Base-by-base conservation (phyloP, 768 basidiomycete genomes). In the Candolleomyces efflorescens region DNA sequence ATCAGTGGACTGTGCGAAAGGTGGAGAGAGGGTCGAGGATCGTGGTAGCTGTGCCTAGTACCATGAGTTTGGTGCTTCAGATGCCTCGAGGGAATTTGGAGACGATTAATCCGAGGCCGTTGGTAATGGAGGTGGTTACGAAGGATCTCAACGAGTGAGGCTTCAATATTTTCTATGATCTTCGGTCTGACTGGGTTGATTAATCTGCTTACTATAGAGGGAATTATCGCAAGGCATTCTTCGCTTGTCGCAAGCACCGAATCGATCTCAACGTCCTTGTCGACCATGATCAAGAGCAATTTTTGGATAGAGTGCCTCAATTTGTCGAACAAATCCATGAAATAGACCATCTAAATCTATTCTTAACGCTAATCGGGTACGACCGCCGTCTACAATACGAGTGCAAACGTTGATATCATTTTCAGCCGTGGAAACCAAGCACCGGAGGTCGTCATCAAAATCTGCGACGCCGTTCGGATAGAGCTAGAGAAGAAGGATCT, bases 21-120 rank as follows among this genome's bases (percentile, higher is more conserved):
- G 82, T 98, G 1, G 97, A 99, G 71, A 77, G 97, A 27, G 97
- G 97, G 3, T 87, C 92, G 6, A 75, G 88, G 58, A 94, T 98
- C 36, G 94, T 98, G 3, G 85, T 88, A 0, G 90, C 88, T 12
- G 87, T 97, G 0, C 89, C 94, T 0, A 93, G 87, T 58, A 74
- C 84, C 7, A 98, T 95, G 92, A 86, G 82, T 63, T 71, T 99
- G 36, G 90, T 98, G 0, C 74, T 99, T 10, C 97, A 99, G 72
- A 98, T 98, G 96, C 97, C 96, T 0, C 76, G 97, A 62, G 97
- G 97, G 0, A 98, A 98, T 71, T 67, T 99, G 59, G 97, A 99
- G 75, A 98, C 94, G 0, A 87, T 99, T 54, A 92, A 89, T 64
- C 97, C 97, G 3, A 78, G 97, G 44, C 90, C 95, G 12, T 71